Evolutionary conservation across 2,329 filamentous ascomycete genomes (phyloP).

Genomic region (Grosmannia clavigera): DNA sequence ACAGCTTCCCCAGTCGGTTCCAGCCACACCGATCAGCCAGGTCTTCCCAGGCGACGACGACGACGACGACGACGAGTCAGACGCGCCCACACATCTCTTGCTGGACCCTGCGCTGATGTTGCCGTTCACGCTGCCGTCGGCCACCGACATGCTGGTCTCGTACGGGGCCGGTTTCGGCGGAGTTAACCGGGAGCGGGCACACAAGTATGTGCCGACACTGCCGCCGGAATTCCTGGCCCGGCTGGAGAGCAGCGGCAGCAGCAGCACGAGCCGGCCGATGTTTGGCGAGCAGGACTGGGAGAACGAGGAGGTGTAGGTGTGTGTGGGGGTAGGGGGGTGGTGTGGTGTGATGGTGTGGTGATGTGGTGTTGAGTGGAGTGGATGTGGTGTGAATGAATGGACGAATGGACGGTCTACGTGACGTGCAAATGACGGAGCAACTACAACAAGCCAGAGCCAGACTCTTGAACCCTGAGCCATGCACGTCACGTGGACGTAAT

Average conservation of each 20-base stretch:
- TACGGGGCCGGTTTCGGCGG: constrained; percentile 94
- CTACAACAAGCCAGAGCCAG: no score
- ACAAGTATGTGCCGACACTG: constrained; percentile 92
- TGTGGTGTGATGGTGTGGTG: neutral
- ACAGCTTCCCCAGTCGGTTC: neutral
- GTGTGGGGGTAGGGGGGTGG: neutral
- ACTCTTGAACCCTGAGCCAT: no score
- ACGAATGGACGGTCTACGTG: no score
- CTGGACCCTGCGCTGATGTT: constrained; percentile 85
- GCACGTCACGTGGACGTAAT: no score
- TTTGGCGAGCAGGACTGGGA: constrained; percentile 55
- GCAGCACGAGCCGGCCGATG: constrained; percentile 34
- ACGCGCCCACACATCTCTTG: constrained; percentile 62
- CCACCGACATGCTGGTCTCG: constrained; percentile 91
- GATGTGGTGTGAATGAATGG: no score
- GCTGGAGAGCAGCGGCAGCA: constrained; percentile 49
- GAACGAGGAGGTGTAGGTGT: constrained; percentile 45
- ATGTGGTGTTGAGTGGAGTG: neutral
- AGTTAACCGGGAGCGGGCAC: constrained; percentile 76
- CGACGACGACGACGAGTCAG: constrained; percentile 49
- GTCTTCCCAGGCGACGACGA: constrained; percentile 19
- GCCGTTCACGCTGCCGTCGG: constrained; percentile 88
- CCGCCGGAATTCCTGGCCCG: constrained; percentile 87
- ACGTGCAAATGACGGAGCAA: no score
- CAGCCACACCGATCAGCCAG: neutral